Evolutionary conservation across 192 early-diverging fungal species (phyloP).

Genomic region (Backusella mclennaniae): DNA sequence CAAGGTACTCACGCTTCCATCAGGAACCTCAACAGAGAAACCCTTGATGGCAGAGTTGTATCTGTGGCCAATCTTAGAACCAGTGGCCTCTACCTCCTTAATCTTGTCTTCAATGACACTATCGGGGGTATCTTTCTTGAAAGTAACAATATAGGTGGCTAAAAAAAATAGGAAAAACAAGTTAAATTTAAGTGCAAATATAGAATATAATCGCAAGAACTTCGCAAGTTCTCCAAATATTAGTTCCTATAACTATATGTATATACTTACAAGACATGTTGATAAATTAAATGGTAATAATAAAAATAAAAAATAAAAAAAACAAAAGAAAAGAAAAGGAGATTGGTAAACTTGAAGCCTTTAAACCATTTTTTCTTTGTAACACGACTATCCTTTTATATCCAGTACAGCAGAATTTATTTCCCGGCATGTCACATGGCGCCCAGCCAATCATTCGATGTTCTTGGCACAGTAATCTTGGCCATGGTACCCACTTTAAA

Average conservation of each 20-base stretch:
- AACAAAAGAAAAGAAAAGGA: neutral
- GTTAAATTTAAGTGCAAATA: neutral
- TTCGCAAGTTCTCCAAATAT: neutral
- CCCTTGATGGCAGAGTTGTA: conserved; percentile 35
- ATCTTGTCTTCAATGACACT: conserved; percentile 33
- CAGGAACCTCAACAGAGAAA: conserved; percentile 30
- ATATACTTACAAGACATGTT: conserved; percentile 15
- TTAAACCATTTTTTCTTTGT: neutral
- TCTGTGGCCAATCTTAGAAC: conserved; percentile 22
- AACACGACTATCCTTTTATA: neutral
- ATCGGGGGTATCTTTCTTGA: conserved; percentile 37
- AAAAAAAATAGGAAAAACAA: neutral
- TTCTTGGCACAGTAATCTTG: neutral
- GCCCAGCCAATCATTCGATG: neutral
- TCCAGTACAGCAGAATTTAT: neutral
- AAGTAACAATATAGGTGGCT: conserved; percentile 38
- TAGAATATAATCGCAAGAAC: neutral
- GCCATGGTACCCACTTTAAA: neutral
- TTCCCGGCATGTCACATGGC: neutral
- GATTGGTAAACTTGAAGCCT: neutral
- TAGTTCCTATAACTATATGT: neutral
- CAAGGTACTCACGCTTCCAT: conserved; percentile 13
- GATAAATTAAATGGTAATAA: neutral
- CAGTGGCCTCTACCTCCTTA: conserved; percentile 14
- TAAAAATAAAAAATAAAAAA: neutral